Percentiles rank a stretch among this genome's conserved stretches.
These are phyloP conservation scores for Actinomortierella wolfii DNA, from an alignment of 371 early-diverging fungal genomes.

Conservation along the genomic window DNA sequence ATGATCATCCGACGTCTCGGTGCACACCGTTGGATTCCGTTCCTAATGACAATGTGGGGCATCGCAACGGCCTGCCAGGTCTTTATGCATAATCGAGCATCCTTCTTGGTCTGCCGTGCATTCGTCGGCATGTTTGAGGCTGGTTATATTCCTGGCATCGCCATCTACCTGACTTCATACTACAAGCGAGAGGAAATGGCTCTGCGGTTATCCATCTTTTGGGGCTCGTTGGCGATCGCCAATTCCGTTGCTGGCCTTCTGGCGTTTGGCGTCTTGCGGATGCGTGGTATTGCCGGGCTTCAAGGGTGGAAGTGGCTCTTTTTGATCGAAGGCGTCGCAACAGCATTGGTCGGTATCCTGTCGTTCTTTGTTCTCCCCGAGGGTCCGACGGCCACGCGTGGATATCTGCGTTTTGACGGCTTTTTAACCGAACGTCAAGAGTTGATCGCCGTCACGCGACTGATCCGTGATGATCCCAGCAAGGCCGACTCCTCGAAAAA, in stretches of 20 bases:
- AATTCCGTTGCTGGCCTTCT: slow-evolving; percentile 63
- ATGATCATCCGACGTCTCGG: slow-evolving; percentile 59
- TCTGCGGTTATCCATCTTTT: slow-evolving; percentile 61
- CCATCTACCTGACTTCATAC: slow-evolving; percentile 60
- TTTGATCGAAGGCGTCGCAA: slow-evolving; percentile 56
- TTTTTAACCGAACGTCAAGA: slow-evolving; percentile 52
- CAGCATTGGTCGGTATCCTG: slow-evolving; percentile 50
- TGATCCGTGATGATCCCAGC: slow-evolving; percentile 57
- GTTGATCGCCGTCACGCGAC: slow-evolving; percentile 58
- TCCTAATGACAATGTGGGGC: slow-evolving; percentile 69
- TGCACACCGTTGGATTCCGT: slow-evolving; percentile 63
- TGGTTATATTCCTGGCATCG: slow-evolving; percentile 64
- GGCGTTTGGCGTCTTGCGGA: slow-evolving; percentile 58
- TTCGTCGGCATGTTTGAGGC: slow-evolving; percentile 50
- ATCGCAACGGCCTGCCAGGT: slow-evolving; percentile 54
- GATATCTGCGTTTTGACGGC: slow-evolving; percentile 51
- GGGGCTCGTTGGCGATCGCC: slow-evolving; percentile 62
- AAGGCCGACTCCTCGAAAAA: slow-evolving; percentile 50
- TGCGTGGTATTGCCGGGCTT: slow-evolving; percentile 58
- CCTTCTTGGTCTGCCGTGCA: slow-evolving; percentile 45
- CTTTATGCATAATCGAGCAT: slow-evolving; percentile 35
- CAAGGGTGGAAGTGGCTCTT: slow-evolving; percentile 67
- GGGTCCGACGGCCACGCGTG: slow-evolving; percentile 47
- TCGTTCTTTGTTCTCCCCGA: slow-evolving; percentile 55
- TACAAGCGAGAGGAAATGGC: slow-evolving; percentile 66